These are phyloP conservation scores for Maudiozyma humilis DNA, from an alignment of 1,139 yeast genomes.

Conservation along the genomic window DNA sequence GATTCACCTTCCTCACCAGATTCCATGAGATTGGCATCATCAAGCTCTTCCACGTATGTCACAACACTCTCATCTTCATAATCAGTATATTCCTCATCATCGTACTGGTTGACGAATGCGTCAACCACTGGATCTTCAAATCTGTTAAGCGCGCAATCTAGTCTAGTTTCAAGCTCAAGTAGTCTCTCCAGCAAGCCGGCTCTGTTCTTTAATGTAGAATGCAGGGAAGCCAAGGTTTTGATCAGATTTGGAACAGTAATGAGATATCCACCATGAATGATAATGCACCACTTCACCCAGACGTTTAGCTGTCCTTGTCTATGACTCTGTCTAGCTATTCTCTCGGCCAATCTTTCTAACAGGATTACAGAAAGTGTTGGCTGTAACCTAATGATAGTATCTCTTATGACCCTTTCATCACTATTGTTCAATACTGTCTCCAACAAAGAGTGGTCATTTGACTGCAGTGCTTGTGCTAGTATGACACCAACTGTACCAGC, in stretches of 20 bases:
- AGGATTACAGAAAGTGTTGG: slow-evolving; percentile 66
- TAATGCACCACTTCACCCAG: slow-evolving; percentile 92
- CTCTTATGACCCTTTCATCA: slow-evolving; percentile 65
- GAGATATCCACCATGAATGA: slow-evolving; percentile 78
- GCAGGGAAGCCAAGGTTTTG: slow-evolving; percentile 63
- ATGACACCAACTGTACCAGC: slow-evolving; percentile 61
- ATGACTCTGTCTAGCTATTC: slow-evolving; percentile 58
- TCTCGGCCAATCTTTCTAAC: slow-evolving; percentile 76
- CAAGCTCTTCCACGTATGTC: slow-evolving; percentile 36
- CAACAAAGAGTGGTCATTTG: slow-evolving; percentile 60
- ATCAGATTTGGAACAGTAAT: slow-evolving; percentile 62
- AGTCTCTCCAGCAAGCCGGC: slow-evolving; percentile 72
- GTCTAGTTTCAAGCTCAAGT: slow-evolving; percentile 73
- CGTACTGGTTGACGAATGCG: slow-evolving; percentile 17
- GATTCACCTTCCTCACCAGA: slow-evolving; percentile 33
- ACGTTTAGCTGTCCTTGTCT: slow-evolving; percentile 64
- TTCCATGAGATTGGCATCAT: slow-evolving; percentile 35
- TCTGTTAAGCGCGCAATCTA: slow-evolving; percentile 65
- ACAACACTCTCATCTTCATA: slow-evolving; percentile 34
- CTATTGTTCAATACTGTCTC: slow-evolving; percentile 75
- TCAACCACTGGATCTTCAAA: slow-evolving; percentile 24
- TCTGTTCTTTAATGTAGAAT: slow-evolving; percentile 65
- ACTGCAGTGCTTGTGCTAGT: slow-evolving; percentile 61
- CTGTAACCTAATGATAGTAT: slow-evolving; percentile 62
- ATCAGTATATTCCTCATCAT: slow-evolving; percentile 33